These are phyloP conservation scores for Chlamydomonas incerta DNA, from an alignment of 139 green algal species.

Conservation along the genomic window DNA sequence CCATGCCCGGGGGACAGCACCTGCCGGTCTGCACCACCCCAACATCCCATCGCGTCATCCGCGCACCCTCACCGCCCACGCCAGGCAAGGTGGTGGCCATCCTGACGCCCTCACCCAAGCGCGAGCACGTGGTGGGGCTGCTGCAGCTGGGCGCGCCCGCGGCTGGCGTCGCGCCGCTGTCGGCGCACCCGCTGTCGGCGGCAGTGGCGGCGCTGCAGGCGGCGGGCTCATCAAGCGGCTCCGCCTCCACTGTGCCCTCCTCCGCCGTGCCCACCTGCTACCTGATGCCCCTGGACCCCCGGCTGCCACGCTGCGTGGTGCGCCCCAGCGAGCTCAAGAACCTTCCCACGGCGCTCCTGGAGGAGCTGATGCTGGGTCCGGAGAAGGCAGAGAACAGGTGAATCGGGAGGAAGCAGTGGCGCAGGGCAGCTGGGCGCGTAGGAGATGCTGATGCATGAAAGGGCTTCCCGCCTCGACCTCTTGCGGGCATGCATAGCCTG, in stretches of 20 bases:
- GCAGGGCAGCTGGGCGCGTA: too few relatives aligned
- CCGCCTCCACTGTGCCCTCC: neutral
- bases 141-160: constrained; percentile 53
- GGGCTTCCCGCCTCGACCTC: too few relatives aligned
- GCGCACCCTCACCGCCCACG: too few relatives aligned
- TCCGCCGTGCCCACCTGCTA: constrained; percentile 27
- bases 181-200: neutral
- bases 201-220: constrained; percentile 21
- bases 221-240: constrained; percentile 31
- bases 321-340: neutral
- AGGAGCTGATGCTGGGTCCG: constrained; percentile 33
- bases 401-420: too few relatives aligned
- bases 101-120: constrained; percentile 60
- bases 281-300: constrained; percentile 77
- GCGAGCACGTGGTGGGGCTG: constrained; percentile 81
- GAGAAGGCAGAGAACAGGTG: neutral
- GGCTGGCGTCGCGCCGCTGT: neutral
- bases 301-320: constrained; percentile 71
- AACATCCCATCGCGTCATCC: too few relatives aligned
- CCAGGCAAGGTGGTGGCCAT: constrained; percentile 84
- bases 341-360: constrained; percentile 40
- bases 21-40: too few relatives aligned
- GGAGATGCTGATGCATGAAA: too few relatives aligned
- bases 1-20: too few relatives aligned
- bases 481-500: too few relatives aligned